Conservation (phyloP, 2,329 filamentous ascomycete species). For the Eurotiales sp. region DNA sequence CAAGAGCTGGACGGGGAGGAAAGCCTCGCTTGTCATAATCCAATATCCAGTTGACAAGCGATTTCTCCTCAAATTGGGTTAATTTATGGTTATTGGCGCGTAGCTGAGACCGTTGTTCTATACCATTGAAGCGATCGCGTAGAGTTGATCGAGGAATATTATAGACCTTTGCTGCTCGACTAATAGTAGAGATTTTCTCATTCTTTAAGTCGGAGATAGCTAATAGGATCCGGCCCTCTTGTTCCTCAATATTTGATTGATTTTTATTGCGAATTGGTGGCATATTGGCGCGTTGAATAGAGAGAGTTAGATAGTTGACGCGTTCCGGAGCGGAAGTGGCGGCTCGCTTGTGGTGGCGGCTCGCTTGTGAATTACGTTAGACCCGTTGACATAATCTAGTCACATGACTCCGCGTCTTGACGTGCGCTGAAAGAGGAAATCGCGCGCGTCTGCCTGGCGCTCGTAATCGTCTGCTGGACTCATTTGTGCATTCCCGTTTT, state of each 20-base stretch:
- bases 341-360: no score
- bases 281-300: no score
- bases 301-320: no score
- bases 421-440: slow-evolving; percentile 32
- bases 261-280: no score
- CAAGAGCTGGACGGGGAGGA: neutral
- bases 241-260: no score
- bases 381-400: slow-evolving; percentile 16
- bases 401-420: slow-evolving; percentile 37
- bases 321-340: no score
- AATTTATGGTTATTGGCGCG: neutral
- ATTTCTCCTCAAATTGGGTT: neutral
- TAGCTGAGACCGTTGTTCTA: neutral
- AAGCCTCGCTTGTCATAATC: no score
- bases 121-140: neutral
- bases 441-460: slow-evolving; percentile 45
- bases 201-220: neutral
- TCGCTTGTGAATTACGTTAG: no score
- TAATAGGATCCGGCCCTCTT: neutral
- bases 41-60: neutral
- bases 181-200: neutral
- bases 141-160: neutral
- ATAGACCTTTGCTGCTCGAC: neutral
- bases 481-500: no score
- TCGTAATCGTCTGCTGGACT: no score